Evolutionary conservation across 2,329 filamentous ascomycete species (phyloP).

Genomic region (Pseudocercospora crystallina): DNA sequence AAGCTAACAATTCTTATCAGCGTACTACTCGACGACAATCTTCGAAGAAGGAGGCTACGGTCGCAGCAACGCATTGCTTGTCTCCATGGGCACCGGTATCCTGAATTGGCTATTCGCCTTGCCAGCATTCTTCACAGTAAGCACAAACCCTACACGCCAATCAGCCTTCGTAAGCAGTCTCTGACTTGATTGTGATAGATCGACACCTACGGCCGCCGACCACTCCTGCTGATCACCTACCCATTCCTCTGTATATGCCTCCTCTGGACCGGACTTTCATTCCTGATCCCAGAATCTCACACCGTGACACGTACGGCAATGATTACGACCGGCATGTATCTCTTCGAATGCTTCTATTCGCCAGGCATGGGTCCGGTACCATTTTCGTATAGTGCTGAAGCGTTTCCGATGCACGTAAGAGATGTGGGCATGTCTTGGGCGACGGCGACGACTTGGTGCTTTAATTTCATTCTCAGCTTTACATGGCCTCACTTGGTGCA

Average conservation of each 20-base stretch:
- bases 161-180: neutral
- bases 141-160: too few species aligned
- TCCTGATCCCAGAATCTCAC: constrained; percentile 37
- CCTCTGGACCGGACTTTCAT: constrained; percentile 52
- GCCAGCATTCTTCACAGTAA: constrained; percentile 52
- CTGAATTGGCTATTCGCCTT: constrained; percentile 60
- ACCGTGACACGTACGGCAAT: constrained; percentile 34
- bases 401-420: constrained; percentile 33
- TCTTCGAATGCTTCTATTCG: constrained; percentile 29
- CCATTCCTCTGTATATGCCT: constrained; percentile 52
- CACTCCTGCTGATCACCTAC: constrained; percentile 50
- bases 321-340: constrained; percentile 31
- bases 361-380: constrained; percentile 33
- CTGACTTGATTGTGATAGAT: constrained; percentile 25
- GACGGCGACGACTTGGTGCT: constrained; percentile 25
- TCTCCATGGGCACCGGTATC: constrained; percentile 59
- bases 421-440: constrained; percentile 34
- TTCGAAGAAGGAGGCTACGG: constrained; percentile 36
- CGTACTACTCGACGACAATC: constrained; percentile 39
- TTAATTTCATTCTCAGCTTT: constrained; percentile 49
- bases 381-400: constrained; percentile 36
- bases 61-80: constrained; percentile 52
- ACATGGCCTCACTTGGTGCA: constrained; percentile 50
- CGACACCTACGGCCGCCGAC: constrained; percentile 53
- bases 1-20: constrained; percentile 4